These are phyloP conservation scores for Cajanus cajan DNA, from an alignment of 306 rosid genomes.

Conservation along the genomic window DNA sequence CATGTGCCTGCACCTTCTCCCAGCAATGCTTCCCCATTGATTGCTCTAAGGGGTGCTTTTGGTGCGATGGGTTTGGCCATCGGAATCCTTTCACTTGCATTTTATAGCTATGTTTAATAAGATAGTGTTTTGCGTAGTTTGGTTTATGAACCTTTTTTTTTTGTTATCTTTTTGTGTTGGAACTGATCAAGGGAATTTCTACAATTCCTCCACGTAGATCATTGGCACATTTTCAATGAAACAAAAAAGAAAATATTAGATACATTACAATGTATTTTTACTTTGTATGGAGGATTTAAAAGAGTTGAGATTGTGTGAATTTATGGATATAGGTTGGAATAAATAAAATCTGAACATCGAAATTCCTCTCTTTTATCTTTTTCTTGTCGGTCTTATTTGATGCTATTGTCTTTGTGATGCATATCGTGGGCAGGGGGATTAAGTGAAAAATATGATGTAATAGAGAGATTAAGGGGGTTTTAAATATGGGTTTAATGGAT, in stretches of 20 bases:
- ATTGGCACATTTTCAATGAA: background rate
- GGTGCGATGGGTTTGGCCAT: constrained; percentile 36
- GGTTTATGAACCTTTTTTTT: background rate
- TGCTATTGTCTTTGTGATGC: background rate
- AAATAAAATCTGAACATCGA: constrained; percentile 3
- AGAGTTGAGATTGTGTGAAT: background rate
- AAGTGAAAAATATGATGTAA: background rate
- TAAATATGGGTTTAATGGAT: too few relatives aligned
- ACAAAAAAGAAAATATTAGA: background rate
- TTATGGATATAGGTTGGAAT: background rate
- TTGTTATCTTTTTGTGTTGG: constrained; percentile 4
- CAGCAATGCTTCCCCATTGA: constrained; percentile 36
- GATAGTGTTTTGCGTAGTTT: background rate
- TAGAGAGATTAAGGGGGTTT: background rate
- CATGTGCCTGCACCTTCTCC: constrained; percentile 52
- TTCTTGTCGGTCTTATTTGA: background rate
- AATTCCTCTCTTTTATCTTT: too few relatives aligned
- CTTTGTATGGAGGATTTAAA: constrained; percentile 10
- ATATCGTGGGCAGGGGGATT: background rate
- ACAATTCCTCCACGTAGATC: background rate
- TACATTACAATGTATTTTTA: background rate
- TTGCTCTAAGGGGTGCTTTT: constrained; percentile 29
- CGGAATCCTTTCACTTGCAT: constrained; percentile 32
- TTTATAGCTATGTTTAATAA: constrained; percentile 25
- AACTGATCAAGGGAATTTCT: constrained; percentile 15